Conservation (phyloP, 805 yeast species). For the Kluyveromyces dobzhanskii region DNA sequence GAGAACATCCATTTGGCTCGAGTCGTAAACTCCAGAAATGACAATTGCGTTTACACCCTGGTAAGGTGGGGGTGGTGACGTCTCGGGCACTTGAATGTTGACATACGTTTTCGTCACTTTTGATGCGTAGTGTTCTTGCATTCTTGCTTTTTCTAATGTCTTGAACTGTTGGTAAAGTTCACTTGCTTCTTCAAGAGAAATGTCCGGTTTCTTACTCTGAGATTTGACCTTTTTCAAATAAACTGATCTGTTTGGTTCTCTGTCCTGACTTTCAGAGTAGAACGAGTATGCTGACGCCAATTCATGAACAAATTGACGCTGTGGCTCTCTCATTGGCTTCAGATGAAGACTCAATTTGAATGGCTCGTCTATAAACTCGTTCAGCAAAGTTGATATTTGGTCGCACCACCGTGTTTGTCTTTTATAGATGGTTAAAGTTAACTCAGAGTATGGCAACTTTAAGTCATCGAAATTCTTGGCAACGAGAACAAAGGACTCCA, state of each 20-base stretch:
- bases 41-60: conserved; percentile 38
- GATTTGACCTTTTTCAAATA: conserved; percentile 38
- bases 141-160: conserved; percentile 28
- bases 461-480: conserved; percentile 22
- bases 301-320: conserved; percentile 63
- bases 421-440: conserved; percentile 38
- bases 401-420: conserved; percentile 63
- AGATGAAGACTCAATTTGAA: conserved; percentile 44
- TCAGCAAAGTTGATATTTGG: conserved; percentile 47
- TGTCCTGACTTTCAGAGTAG: conserved; percentile 68
- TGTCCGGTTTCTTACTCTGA: conserved; percentile 16
- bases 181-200: conserved; percentile 23
- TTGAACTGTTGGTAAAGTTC: conserved; percentile 39
- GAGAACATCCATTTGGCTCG: conserved; percentile 41
- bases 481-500: conserved; percentile 13
- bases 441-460: conserved; percentile 36
- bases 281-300: conserved; percentile 52
- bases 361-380: conserved; percentile 38
- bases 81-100: conserved; percentile 13
- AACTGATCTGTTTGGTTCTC: conserved; percentile 71
- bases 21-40: conserved; percentile 45
- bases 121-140: conserved; percentile 23
- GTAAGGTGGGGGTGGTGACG: conserved; percentile 15
- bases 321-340: conserved; percentile 63
- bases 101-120: conserved; percentile 17